Conservation (phyloP, 192 early-diverging fungal species). For the Backusella sp. region DNA sequence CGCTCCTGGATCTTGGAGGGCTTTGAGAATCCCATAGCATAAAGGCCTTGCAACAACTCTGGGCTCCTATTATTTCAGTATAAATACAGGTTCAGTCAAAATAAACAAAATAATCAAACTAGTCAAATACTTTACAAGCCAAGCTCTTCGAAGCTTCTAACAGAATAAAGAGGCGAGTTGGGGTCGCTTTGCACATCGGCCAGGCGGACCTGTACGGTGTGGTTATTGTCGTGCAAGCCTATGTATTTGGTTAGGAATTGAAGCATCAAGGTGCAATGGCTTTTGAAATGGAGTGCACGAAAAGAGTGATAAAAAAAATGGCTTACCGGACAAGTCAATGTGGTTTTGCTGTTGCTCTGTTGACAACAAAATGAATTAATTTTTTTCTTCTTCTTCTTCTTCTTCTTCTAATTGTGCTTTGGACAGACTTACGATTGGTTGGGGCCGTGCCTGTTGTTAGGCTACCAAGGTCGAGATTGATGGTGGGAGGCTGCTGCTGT, state of each 20-base stretch:
- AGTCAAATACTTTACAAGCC: slow-evolving; percentile 48
- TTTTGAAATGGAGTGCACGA: not conserved
- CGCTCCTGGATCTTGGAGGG: slow-evolving; percentile 96
- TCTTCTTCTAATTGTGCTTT: too few relatives aligned
- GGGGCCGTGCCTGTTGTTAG: not conserved
- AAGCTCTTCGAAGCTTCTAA: slow-evolving; percentile 74
- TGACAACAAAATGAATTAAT: not conserved
- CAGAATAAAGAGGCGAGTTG: slow-evolving; percentile 73
- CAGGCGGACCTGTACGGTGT: slow-evolving; percentile 42
- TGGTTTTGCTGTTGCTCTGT: not conserved
- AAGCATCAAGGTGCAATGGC: not conserved
- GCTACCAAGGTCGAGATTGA: not conserved
- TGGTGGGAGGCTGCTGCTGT: not conserved
- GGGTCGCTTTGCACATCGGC: slow-evolving; percentile 62
- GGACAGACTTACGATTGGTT: not conserved
- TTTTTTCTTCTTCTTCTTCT: too few relatives aligned
- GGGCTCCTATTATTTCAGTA: slow-evolving; percentile 43
- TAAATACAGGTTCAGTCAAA: not conserved
- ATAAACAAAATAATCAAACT: not conserved
- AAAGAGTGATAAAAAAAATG: not conserved
- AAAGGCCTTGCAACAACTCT: slow-evolving; percentile 88
- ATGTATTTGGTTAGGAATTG: not conserved
- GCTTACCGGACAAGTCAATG: not conserved
- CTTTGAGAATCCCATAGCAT: slow-evolving; percentile 88
- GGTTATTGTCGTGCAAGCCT: slow-evolving; percentile 14